Conservation (phyloP, 108 stramenopile genomes). For the Skeletonema potamos region DNA sequence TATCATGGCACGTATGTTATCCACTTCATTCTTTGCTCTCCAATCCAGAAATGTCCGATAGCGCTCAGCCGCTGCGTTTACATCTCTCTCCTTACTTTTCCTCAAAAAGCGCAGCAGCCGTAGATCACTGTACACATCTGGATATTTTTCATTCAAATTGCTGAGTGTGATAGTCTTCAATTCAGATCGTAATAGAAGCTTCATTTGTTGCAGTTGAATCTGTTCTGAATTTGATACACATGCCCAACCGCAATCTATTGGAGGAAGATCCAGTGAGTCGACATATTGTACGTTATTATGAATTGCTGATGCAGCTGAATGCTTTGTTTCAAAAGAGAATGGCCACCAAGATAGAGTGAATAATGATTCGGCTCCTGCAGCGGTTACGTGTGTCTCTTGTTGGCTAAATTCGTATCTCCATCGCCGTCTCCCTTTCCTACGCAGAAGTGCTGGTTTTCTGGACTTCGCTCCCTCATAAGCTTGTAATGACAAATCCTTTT, state of each 20-base stretch:
- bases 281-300: neutral
- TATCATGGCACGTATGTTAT: slow-evolving; percentile 24
- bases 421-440: neutral
- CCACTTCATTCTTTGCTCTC: slow-evolving; percentile 26
- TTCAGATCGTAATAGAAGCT: neutral
- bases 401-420: neutral
- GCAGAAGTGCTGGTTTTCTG: neutral
- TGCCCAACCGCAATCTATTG: slow-evolving; percentile 19
- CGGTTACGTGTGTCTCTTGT: neutral
- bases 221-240: neutral
- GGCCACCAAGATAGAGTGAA: slow-evolving; percentile 8
- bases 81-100: slow-evolving; percentile 30
- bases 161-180: neutral
- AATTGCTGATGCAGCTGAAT: neutral
- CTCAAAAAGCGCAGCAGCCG: slow-evolving; percentile 40
- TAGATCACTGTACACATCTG: slow-evolving; percentile 35
- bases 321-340: neutral
- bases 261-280: neutral
- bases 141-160: slow-evolving; percentile 12
- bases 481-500: too few species aligned
- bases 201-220: slow-evolving; percentile 10
- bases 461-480: neutral
- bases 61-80: slow-evolving; percentile 16
- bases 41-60: slow-evolving; percentile 28
- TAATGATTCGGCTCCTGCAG: slow-evolving; percentile 6